Conservation (phyloP, 805 yeast genomes). For the Debaryomyces maramus region DNA sequence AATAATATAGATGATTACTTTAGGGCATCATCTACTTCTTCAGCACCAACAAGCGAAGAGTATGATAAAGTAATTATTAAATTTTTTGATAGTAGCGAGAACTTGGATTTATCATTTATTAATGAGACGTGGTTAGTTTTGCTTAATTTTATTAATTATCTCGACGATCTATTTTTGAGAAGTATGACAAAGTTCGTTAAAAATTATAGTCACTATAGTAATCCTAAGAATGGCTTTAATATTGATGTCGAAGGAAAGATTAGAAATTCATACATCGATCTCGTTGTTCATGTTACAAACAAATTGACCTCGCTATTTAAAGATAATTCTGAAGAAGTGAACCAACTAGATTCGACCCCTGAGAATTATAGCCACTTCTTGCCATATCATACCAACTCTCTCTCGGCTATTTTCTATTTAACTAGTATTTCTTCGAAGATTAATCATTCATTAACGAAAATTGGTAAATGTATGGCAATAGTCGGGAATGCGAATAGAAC, state of each 20-base stretch:
- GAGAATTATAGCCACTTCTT: conserved; percentile 34
- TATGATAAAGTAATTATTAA: conserved; percentile 27
- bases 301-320: conserved; percentile 32
- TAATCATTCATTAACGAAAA: conserved; percentile 26
- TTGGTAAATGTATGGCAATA: conserved; percentile 32
- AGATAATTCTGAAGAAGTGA: conserved; percentile 19
- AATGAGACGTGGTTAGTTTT: conserved; percentile 47
- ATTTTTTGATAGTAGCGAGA: conserved; percentile 38
- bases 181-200: conserved; percentile 35
- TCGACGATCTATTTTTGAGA: conserved; percentile 30
- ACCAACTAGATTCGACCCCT: conserved; percentile 39
- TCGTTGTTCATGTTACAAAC: conserved; percentile 25
- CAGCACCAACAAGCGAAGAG: conserved; percentile 24
- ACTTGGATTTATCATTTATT: conserved; percentile 40
- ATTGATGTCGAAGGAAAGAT: conserved; percentile 33
- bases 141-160: conserved; percentile 33
- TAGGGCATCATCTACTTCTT: conserved; percentile 25
- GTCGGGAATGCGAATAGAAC: conserved; percentile 35
- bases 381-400: conserved; percentile 41
- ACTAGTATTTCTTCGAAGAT: conserved; percentile 26
- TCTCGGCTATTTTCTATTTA: conserved; percentile 40
- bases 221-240: conserved; percentile 18
- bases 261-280: conserved; percentile 23
- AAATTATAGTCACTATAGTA: conserved; percentile 36
- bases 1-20: conserved; percentile 35